phyloP scores from a whole-genome alignment of 2,329 filamentous ascomycete genomes.

The Epichloe aotearoae region DNA sequence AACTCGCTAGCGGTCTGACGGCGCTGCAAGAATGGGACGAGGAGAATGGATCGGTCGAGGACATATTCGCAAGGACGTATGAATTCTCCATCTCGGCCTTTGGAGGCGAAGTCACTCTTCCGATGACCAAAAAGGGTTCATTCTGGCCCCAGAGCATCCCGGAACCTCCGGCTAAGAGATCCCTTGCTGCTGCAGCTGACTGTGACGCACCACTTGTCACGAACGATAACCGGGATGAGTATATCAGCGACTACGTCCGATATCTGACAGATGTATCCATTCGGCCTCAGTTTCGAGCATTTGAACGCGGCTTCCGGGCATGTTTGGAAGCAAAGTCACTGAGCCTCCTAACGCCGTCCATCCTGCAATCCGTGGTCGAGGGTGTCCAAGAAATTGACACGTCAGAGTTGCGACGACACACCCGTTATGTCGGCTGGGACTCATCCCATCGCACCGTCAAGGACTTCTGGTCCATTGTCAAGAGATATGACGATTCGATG shows the following conservation, averaged over 20 bases:
- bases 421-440: conserved; percentile 74
- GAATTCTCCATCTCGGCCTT: conserved; percentile 60
- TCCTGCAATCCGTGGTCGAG: conserved; percentile 69
- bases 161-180: conserved; percentile 17
- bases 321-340: conserved; percentile 62
- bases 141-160: conserved; percentile 41
- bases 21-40: conserved; percentile 65
- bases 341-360: conserved; percentile 53
- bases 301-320: conserved; percentile 65
- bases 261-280: conserved; percentile 74
- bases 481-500: conserved; percentile 51
- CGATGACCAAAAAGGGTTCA: conserved; percentile 33
- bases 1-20: conserved; percentile 61
- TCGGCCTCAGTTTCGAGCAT: conserved; percentile 63
- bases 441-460: conserved; percentile 53
- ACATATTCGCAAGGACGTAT: conserved; percentile 73
- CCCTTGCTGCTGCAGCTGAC: background rate
- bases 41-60: conserved; percentile 60
- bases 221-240: conserved; percentile 62
- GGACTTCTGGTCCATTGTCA: conserved; percentile 77
- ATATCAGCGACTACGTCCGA: conserved; percentile 70
- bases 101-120: conserved; percentile 40
- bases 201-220: conserved; percentile 63
- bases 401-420: conserved; percentile 51
- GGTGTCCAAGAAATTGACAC: conserved; percentile 74